These are phyloP conservation scores for Grammothele lineata DNA, from an alignment of 768 basidiomycete species.

Conservation along the genomic window DNA sequence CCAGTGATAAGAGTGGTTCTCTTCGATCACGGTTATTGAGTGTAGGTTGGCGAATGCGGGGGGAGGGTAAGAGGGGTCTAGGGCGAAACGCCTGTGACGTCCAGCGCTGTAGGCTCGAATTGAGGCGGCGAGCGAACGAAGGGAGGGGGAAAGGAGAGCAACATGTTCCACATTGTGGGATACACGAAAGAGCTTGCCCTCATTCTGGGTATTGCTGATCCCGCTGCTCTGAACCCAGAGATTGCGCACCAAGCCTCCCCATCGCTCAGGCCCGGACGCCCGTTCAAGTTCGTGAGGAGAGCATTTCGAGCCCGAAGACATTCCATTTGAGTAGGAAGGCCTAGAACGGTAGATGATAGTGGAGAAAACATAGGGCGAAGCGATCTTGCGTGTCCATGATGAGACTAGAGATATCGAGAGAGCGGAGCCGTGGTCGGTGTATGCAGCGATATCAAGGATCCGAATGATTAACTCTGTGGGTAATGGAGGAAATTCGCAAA, in stretches of 20 bases:
- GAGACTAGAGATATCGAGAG: slow-evolving; percentile 17
- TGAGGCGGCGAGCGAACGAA: slow-evolving; percentile 16
- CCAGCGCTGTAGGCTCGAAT: not conserved
- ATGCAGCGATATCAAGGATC: slow-evolving; percentile 19
- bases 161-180: slow-evolving; percentile 21
- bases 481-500: slow-evolving; percentile 15
- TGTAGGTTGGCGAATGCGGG: slow-evolving; percentile 8
- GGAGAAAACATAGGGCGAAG: slow-evolving; percentile 18
- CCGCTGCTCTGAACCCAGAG: slow-evolving; percentile 22
- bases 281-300: slow-evolving; percentile 1
- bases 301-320: slow-evolving; percentile 4
- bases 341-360: slow-evolving; percentile 14
- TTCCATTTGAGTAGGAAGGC: slow-evolving; percentile 4
- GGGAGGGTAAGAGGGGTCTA: not conserved
- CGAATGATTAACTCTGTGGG: slow-evolving; percentile 19
- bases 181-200: slow-evolving; percentile 15
- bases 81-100: not conserved
- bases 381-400: slow-evolving; percentile 17
- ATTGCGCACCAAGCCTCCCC: slow-evolving; percentile 16
- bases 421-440: slow-evolving; percentile 11
- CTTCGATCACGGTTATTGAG: slow-evolving; percentile 20
- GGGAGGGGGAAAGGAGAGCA: slow-evolving; percentile 15
- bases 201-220: slow-evolving; percentile 10
- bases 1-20: slow-evolving; percentile 20
- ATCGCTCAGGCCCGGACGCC: slow-evolving; percentile 2